These are phyloP conservation scores for Citrus cavaleriei DNA, from an alignment of 345 rosid genomes.

Conservation along the genomic window DNA sequence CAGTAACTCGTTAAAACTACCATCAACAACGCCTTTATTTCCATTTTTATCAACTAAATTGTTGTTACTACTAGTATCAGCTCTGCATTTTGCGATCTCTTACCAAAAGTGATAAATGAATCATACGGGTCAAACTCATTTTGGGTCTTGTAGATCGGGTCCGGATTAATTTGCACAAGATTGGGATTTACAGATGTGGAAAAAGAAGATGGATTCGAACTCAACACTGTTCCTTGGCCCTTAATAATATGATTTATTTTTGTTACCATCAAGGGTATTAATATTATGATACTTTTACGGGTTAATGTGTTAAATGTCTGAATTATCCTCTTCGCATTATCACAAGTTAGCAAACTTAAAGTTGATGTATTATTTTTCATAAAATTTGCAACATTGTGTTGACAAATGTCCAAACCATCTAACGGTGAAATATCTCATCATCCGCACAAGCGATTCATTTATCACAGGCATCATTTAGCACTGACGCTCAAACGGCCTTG, in stretches of 20 bases:
- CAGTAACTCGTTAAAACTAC: conserved; percentile 21
- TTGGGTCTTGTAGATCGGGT: conserved; percentile 28
- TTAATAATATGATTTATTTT: conserved; percentile 16
- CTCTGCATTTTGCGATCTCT: conserved; percentile 67
- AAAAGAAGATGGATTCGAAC: conserved; percentile 40
- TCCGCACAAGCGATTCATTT: neutral
- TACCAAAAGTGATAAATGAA: conserved; percentile 65
- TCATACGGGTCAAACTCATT: conserved; percentile 69
- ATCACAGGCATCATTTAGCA: too few species aligned
- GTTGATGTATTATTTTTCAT: too few species aligned
- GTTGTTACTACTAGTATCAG: conserved; percentile 20
- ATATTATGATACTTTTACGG: too few species aligned
- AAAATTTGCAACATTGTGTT: too few species aligned
- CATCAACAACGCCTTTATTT: conserved; percentile 14
- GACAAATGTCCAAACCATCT: neutral
- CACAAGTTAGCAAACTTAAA: too few species aligned
- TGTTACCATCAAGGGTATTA: too few species aligned
- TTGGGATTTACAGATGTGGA: conserved; percentile 49
- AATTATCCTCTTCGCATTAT: too few species aligned
- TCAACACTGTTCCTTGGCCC: conserved; percentile 78
- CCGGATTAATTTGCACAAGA: conserved; percentile 18
- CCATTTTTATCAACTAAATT: conserved; percentile 7
- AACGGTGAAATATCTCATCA: neutral
- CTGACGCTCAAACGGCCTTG: neutral
- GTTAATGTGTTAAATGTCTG: too few species aligned